These are phyloP conservation scores for Carex sylvatica DNA, from an alignment of 202 grass and related monocot genomes.

Conservation along the genomic window DNA sequence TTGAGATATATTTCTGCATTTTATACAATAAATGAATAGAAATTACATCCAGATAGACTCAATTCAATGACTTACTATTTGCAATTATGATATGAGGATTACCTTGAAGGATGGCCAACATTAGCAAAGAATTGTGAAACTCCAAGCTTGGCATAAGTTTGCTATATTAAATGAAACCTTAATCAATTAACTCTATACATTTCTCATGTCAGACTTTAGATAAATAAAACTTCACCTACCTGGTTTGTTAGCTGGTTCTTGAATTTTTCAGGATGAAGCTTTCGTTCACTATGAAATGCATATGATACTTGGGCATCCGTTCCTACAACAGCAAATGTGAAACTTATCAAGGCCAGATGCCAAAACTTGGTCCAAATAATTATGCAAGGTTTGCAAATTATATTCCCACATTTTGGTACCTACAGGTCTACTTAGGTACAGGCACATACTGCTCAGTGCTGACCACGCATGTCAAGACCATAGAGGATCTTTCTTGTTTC, in stretches of 20 bases:
- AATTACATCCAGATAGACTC: not conserved
- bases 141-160: conserved; percentile 82
- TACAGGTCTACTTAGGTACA: not conserved
- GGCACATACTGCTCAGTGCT: not conserved
- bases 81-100: conserved; percentile 20
- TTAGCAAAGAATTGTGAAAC: conserved; percentile 71
- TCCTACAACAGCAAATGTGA: conserved; percentile 46
- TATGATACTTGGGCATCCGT: conserved; percentile 95
- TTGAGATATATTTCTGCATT: conserved; percentile 80
- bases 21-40: conserved; percentile 19
- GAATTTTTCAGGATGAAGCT: conserved; percentile 84
- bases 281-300: conserved; percentile 87
- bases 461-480: not conserved
- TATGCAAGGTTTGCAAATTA: not conserved
- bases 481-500: not conserved
- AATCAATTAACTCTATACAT: conserved; percentile 23
- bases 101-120: conserved; percentile 69
- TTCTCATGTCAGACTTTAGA: conserved; percentile 8
- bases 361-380: not conserved
- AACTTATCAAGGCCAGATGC: not conserved
- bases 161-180: conserved; percentile 43
- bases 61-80: conserved; percentile 5
- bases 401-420: not conserved
- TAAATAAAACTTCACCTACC: conserved; percentile 35
- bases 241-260: conserved; percentile 84